phyloP scores from a whole-genome alignment of 768 basidiomycete species.

The Mycena latifolia region DNA sequence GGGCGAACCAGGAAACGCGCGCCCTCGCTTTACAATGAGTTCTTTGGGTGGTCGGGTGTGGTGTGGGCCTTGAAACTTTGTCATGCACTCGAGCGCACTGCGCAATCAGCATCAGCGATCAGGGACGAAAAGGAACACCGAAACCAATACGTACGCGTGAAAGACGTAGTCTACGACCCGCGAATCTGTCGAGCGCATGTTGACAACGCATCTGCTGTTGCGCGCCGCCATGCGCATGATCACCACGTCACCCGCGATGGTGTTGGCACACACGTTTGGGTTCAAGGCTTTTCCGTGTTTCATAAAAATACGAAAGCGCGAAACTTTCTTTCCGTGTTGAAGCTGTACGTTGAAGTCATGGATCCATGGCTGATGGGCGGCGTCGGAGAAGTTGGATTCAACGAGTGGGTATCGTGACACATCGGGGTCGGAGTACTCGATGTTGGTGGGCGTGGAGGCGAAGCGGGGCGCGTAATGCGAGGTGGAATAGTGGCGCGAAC shows the following conservation, averaged over 20 bases:
- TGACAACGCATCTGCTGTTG: background rate
- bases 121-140: background rate
- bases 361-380: too few relatives aligned
- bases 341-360: too few relatives aligned
- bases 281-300: too few relatives aligned
- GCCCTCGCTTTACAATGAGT: background rate
- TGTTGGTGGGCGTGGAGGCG: too few relatives aligned
- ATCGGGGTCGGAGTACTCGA: too few relatives aligned
- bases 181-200: constrained; percentile 9
- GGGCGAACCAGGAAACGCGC: constrained; percentile 6
- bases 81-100: background rate
- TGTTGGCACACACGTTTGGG: constrained; percentile 1
- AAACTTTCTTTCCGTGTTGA: too few relatives aligned
- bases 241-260: background rate
- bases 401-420: too few relatives aligned
- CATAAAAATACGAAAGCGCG: too few relatives aligned
- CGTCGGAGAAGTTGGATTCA: too few relatives aligned
- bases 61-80: constrained; percentile 1
- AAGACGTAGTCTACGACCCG: constrained; percentile 8
- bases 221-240: background rate
- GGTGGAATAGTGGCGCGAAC: too few relatives aligned
- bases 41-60: constrained; percentile 11
- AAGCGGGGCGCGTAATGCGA: too few relatives aligned
- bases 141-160: background rate
- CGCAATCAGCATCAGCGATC: background rate